Evolutionary conservation across 352 stramenopile genomes (phyloP).

Genomic region (Thalassiosira livingstoniorum): DNA sequence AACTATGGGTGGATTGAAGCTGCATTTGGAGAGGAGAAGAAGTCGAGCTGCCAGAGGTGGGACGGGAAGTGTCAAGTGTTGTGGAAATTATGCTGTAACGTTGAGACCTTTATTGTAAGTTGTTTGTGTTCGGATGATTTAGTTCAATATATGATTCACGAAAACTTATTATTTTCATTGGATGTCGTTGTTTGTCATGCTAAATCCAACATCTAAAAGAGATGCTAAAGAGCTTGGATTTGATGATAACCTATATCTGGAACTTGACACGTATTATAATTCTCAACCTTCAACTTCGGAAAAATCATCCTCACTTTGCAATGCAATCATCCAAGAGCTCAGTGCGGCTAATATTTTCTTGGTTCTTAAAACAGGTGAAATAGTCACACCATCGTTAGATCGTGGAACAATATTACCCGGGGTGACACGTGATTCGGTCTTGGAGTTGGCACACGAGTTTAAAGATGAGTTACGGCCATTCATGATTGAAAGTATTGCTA

Average conservation of each 20-base stretch:
- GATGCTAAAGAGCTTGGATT: constrained; percentile 83
- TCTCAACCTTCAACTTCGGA: constrained; percentile 8
- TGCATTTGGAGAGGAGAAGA: constrained; percentile 76
- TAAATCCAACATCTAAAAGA: constrained; percentile 16
- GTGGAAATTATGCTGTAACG: constrained; percentile 80
- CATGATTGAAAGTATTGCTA: constrained; percentile 65
- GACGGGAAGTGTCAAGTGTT: constrained; percentile 76
- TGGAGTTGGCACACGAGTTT: constrained; percentile 72
- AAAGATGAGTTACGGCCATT: constrained; percentile 71
- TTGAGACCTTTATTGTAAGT: constrained; percentile 75
- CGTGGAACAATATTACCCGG: constrained; percentile 79
- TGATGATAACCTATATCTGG: constrained; percentile 82
- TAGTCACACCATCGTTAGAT: constrained; percentile 78
- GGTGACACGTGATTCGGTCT: constrained; percentile 76
- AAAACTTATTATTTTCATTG: neutral
- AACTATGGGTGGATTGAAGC: constrained; percentile 69
- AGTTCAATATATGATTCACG: neutral
- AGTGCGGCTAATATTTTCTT: constrained; percentile 83
- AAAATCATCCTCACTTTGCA: constrained; percentile 44
- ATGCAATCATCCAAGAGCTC: constrained; percentile 81
- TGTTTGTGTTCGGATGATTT: constrained; percentile 1
- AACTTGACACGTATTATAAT: constrained; percentile 79
- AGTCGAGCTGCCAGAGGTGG: constrained; percentile 73
- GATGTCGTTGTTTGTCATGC: neutral
- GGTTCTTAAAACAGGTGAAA: constrained; percentile 80